Evolutionary conservation across 257 asterid species (phyloP).

Genomic region (Petrea volubilis): DNA sequence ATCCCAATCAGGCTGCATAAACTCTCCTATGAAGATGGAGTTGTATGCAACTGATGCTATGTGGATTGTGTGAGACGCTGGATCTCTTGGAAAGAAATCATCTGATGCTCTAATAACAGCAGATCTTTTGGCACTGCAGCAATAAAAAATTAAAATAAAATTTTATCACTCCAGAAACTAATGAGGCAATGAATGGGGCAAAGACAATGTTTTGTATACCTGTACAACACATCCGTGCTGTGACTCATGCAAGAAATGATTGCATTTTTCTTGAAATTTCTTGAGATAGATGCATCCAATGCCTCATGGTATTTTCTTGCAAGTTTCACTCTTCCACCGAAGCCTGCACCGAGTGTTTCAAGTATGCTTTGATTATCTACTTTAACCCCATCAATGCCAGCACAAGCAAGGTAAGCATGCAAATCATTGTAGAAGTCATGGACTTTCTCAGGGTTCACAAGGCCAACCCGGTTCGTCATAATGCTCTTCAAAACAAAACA

Average conservation of each 20-base stretch:
- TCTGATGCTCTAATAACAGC: constrained; percentile 90
- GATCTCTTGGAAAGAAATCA: constrained; percentile 92
- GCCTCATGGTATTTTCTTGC: constrained; percentile 85
- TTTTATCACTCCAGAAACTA: no score
- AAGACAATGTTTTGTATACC: constrained; percentile 34
- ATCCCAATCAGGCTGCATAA: constrained; percentile 99
- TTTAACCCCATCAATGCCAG: constrained; percentile 78
- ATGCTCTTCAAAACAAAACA: constrained; percentile 66
- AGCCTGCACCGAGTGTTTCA: constrained; percentile 90
- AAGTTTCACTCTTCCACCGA: constrained; percentile 85
- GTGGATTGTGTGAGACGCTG: constrained; percentile 95
- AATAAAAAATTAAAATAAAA: background rate
- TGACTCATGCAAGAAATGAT: constrained; percentile 96
- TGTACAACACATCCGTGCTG: constrained; percentile 83
- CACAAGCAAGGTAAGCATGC: constrained; percentile 78
- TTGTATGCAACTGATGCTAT: constrained; percentile 94
- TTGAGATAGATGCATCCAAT: constrained; percentile 73
- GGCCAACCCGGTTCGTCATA: constrained; percentile 71
- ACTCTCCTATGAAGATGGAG: constrained; percentile 84
- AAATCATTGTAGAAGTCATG: constrained; percentile 66
- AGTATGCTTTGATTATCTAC: constrained; percentile 84
- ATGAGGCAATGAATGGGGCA: no score
- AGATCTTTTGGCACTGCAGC: constrained; percentile 61
- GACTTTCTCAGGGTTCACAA: constrained; percentile 85
- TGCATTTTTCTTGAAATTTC: constrained; percentile 81